phyloP scores from a whole-genome alignment of 1,284 basidiomycete species.

The Trichosporon inkin region DNA sequence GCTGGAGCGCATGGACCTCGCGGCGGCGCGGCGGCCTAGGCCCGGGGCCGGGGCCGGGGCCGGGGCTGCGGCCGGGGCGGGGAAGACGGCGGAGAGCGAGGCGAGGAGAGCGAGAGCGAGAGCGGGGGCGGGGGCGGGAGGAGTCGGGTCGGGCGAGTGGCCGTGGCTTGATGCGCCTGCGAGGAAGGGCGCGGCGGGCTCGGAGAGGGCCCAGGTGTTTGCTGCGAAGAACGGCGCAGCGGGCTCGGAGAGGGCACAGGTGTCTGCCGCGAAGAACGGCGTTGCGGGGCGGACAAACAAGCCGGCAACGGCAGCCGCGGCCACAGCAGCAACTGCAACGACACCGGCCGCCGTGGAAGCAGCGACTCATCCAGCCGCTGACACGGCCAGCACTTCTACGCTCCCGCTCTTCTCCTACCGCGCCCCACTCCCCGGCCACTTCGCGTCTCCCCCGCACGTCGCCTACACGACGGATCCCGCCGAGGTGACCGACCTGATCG shows the following conservation, averaged over 20 bases:
- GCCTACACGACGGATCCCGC: constrained; percentile 34
- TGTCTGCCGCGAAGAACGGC: not conserved
- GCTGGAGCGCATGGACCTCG: not conserved
- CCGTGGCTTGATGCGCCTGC: no score
- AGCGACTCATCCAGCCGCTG: not conserved
- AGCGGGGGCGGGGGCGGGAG: no score
- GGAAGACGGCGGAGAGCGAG: not conserved
- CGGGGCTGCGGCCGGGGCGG: no score
- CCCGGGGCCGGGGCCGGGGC: not conserved
- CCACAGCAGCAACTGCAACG: not conserved
- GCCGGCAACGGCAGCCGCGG: not conserved
- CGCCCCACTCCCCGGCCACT: constrained; percentile 10
- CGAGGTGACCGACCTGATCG: constrained; percentile 39
- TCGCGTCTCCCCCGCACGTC: constrained; percentile 21
- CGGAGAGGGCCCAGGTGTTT: not conserved
- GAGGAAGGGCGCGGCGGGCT: not conserved
- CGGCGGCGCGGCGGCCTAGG: not conserved
- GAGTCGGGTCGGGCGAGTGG: no score
- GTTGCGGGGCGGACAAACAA: not conserved
- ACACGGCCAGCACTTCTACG: not conserved
- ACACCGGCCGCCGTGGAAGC: not conserved
- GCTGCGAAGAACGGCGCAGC: not conserved
- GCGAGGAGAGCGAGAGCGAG: not conserved
- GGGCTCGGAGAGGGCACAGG: not conserved
- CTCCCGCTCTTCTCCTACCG: constrained; percentile 31